Evolutionary conservation across 495 filamentous ascomycete species (phyloP).

Genomic region (Aspergillus steynii): DNA sequence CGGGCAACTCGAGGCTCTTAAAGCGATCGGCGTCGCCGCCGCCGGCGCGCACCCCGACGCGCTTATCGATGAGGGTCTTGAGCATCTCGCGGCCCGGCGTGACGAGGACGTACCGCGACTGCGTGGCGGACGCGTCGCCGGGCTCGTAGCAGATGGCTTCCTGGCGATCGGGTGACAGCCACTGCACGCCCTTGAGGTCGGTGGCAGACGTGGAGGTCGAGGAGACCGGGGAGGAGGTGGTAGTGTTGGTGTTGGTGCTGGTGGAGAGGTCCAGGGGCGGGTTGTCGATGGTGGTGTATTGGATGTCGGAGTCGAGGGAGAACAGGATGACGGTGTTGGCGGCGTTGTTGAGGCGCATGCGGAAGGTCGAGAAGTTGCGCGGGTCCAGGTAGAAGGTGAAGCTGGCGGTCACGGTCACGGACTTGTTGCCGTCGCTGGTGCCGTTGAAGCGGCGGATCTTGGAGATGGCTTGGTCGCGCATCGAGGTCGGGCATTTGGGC

Average conservation of each 20-base stretch:
- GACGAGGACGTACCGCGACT: conserved; percentile 29
- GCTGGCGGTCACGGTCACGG: conserved; percentile 24
- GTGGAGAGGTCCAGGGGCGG: background rate
- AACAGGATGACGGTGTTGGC: conserved; percentile 35
- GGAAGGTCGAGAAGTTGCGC: conserved; percentile 35
- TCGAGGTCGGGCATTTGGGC: conserved; percentile 25
- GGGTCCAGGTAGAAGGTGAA: conserved; percentile 34
- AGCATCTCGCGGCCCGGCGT: conserved; percentile 33
- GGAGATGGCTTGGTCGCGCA: conserved; percentile 27
- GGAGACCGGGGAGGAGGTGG: conserved; percentile 11
- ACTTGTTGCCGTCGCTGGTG: conserved; percentile 12
- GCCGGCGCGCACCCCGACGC: conserved; percentile 22
- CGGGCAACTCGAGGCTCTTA: conserved; percentile 19
- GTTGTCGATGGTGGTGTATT: conserved; percentile 22
- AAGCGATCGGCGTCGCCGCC: conserved; percentile 26
- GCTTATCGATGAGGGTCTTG: conserved; percentile 26
- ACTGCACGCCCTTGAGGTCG: conserved; percentile 14
- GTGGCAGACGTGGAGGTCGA: conserved; percentile 13
- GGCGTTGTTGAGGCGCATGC: conserved; percentile 30
- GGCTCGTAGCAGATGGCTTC: conserved; percentile 26
- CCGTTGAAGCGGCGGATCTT: conserved; percentile 22
- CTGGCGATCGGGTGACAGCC: conserved; percentile 28
- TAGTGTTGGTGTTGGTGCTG: conserved; percentile 8
- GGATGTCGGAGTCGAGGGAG: conserved; percentile 29
- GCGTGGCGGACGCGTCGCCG: conserved; percentile 4